Percentiles rank a stretch among this genome's conserved stretches.
These are phyloP conservation scores for Pyrenopolyporus hunteri DNA, from an alignment of 495 filamentous ascomycete species.

Conservation along the genomic window DNA sequence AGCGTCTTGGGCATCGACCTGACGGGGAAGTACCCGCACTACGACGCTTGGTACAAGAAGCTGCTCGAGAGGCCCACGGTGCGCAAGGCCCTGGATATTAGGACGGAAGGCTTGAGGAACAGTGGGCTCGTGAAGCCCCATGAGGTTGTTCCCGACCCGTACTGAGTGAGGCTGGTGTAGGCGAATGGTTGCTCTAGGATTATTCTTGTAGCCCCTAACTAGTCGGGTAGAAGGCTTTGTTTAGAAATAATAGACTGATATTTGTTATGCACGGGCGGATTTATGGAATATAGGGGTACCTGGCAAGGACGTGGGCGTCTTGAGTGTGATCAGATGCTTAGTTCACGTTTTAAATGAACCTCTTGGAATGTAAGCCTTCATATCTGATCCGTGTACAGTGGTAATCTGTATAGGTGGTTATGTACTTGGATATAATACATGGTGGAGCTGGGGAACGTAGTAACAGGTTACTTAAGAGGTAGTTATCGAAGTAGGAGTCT, in stretches of 20 bases:
- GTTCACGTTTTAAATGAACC: too few relatives aligned
- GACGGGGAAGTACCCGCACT: conserved; percentile 39
- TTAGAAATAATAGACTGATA: too few relatives aligned
- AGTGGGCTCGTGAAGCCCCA: not conserved
- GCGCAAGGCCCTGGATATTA: conserved; percentile 17
- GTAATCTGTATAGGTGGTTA: not conserved
- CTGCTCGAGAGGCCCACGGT: conserved; percentile 35
- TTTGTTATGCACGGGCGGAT: too few relatives aligned
- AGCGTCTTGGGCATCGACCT: conserved; percentile 11
- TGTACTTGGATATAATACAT: conserved; percentile 7
- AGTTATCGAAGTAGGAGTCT: too few relatives aligned
- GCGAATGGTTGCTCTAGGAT: too few relatives aligned
- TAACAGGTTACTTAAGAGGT: not conserved
- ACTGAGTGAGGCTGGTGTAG: too few relatives aligned
- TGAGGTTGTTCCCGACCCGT: not conserved
- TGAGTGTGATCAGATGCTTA: not conserved
- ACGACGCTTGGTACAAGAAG: conserved; percentile 41
- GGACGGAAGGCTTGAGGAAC: not conserved
- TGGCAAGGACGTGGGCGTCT: too few relatives aligned
- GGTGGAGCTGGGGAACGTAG: not conserved
- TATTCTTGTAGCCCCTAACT: too few relatives aligned
- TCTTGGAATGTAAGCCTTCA: not conserved
- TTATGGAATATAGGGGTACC: too few relatives aligned
- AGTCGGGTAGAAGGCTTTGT: too few relatives aligned
- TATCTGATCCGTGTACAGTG: not conserved